A percentile compares a stretch with the other conserved stretches of the same genome.
phyloP scores from a whole-genome alignment of 2,329 filamentous ascomycete species.

The Neonectria coccinea region DNA sequence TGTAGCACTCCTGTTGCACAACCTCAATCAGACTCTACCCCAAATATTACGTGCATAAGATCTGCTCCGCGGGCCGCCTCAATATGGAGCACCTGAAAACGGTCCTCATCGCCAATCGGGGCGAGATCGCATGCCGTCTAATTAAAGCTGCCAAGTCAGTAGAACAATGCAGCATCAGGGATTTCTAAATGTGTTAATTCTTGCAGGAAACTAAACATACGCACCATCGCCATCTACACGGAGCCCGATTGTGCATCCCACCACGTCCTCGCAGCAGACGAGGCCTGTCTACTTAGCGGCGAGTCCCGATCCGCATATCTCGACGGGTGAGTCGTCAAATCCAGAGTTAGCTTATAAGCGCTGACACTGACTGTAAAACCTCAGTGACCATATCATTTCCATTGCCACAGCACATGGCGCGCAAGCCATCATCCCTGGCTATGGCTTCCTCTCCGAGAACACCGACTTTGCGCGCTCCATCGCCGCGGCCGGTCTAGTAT shows the following conservation, averaged over 20 bases:
- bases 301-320: conserved; percentile 45
- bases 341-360: not conserved
- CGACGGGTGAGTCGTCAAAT: conserved; percentile 47
- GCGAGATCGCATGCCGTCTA: conserved; percentile 65
- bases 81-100: conserved; percentile 25
- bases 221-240: conserved; percentile 67
- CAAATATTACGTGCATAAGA: not conserved
- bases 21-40: not conserved
- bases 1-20: not conserved
- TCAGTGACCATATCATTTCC: conserved; percentile 42
- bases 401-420: conserved; percentile 56
- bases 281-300: conserved; percentile 62
- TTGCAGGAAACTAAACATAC: conserved; percentile 58
- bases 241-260: conserved; percentile 63
- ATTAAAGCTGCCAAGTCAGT: conserved; percentile 28
- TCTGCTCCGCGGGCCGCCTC: not conserved
- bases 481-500: conserved; percentile 64
- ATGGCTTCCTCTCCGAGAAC: conserved; percentile 38
- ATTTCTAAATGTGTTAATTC: not conserved
- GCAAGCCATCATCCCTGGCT: conserved; percentile 64
- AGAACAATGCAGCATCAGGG: conserved; percentile 53
- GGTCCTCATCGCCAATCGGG: conserved; percentile 69
- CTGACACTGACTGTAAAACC: conserved; percentile 3
- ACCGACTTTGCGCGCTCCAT: conserved; percentile 68
- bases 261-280: conserved; percentile 57